phyloP scores from a whole-genome alignment of 179 eudicot genomes.

The Patellifolia procumbens region DNA sequence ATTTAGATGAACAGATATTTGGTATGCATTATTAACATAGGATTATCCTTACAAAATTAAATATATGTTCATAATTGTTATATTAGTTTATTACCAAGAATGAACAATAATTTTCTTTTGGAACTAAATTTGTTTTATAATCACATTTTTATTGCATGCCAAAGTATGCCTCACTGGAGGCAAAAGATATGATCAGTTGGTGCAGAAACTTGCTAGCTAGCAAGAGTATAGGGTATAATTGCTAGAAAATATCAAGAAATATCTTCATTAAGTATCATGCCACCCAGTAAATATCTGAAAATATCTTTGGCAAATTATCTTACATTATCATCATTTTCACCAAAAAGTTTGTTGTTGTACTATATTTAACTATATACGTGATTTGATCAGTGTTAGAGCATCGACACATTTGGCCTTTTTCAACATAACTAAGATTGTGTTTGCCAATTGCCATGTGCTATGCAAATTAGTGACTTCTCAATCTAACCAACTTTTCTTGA shows the following conservation, averaged over 20 bases:
- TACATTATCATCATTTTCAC: not conserved
- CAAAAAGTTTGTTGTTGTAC: not conserved
- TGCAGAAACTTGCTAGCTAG: too few species aligned
- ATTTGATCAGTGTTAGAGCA: not conserved
- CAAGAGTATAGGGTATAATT: too few species aligned
- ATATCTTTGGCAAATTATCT: not conserved
- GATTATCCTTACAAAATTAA: too few species aligned
- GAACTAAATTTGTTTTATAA: too few species aligned
- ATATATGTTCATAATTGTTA: too few species aligned
- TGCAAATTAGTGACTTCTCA: not conserved
- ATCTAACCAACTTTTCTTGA: not conserved
- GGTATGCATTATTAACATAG: too few species aligned
- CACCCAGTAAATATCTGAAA: not conserved
- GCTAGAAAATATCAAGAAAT: not conserved
- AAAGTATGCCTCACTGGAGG: too few species aligned
- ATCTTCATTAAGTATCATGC: not conserved
- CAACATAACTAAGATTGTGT: constrained; percentile 5
- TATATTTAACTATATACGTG: not conserved
- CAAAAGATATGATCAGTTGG: too few species aligned
- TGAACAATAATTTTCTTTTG: too few species aligned
- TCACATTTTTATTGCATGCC: too few species aligned
- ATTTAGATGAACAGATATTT: too few species aligned
- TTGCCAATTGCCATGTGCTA: constrained; percentile 6
- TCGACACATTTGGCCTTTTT: not conserved
- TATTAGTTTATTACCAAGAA: too few species aligned